Evolutionary conservation across 495 filamentous ascomycete genomes (phyloP), one percentile per base, ranked within the genome.

Genomic region (Hypomontagnella submonticulosa): DNA sequence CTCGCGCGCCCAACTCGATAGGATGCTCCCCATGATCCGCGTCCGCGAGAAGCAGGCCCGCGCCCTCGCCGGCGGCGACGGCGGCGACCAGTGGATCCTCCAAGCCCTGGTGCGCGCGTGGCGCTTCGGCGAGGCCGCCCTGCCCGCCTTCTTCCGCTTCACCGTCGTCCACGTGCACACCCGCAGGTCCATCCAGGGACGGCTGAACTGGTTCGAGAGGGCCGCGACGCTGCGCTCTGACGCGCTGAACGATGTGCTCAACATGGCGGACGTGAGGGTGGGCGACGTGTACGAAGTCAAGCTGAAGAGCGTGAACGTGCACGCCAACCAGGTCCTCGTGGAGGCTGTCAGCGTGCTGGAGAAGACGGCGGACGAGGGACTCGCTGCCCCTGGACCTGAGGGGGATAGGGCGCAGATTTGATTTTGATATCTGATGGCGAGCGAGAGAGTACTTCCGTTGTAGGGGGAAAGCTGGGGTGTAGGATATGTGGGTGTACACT

Each of bases 21-120:
- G 71, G 11, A 71, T 87, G 36, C 70, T 89, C 9, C 82, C 81
- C 1, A 75, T 76, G 41, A 66, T 89, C 37, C 76, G 80, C 16
- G 60, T 80, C 13, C 79, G 84, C 43, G 85, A 88, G 72, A 74
- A 74, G 41, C 66, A 77, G 41, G 71, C 74, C 13, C 72, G 66
- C 51, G 40, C 65, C 1, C 55, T 79, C 7, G 61, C 68, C 44
- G 72, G 73, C 47, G 19, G 49, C 0, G 71, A 74, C 27, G 79
- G 79, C 19, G 63, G 71, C 10, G 69, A 62, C 18, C 61, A 76
- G 66, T 97, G 90, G 90, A 80, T 84, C 9, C 78, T 84, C 16
- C 87, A 89, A 75, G 84, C 92, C 11, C 79, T 95, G 47, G 85
- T 88, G 73, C 90, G 92, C 27, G 90, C 89, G 4, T 90, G 89